These are phyloP conservation scores for Stereocaulon alpinum DNA, from an alignment of 495 filamentous ascomycete species.

Conservation along the genomic window DNA sequence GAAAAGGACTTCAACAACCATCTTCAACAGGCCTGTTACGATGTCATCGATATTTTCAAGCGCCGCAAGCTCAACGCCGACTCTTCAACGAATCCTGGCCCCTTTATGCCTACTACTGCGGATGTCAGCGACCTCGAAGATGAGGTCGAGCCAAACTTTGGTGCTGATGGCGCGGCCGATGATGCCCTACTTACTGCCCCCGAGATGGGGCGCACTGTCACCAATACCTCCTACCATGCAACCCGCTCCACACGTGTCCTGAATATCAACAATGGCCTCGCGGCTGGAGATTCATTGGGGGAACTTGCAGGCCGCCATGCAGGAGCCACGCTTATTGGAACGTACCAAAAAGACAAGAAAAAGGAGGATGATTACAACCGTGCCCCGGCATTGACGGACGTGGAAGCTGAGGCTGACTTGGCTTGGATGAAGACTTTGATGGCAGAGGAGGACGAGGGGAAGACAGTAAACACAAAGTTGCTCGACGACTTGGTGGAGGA, in stretches of 20 bases:
- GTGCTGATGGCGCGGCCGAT: constrained; percentile 32
- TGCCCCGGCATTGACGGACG: constrained; percentile 17
- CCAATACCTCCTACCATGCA: constrained; percentile 47
- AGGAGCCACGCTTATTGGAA: constrained; percentile 14
- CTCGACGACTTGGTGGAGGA: constrained; percentile 15
- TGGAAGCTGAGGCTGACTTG: constrained; percentile 20
- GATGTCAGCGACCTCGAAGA: constrained; percentile 39
- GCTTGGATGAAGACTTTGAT: constrained; percentile 19
- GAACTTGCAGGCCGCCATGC: constrained; percentile 20
- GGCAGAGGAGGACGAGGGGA: constrained; percentile 17
- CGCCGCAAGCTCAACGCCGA: constrained; percentile 28
- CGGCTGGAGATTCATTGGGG: constrained; percentile 11
- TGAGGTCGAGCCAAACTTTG: constrained; percentile 36
- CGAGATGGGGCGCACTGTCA: constrained; percentile 60
- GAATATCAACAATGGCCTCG: constrained; percentile 15
- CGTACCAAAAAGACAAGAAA: constrained; percentile 10
- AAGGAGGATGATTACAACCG: constrained; percentile 22
- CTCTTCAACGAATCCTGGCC: constrained; percentile 22
- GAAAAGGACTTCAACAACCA: constrained; percentile 80
- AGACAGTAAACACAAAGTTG: constrained; percentile 11
- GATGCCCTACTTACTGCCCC: constrained; percentile 40
- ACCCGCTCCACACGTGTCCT: constrained; percentile 57
- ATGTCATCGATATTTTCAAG: constrained; percentile 48
- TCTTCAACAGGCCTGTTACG: constrained; percentile 59
- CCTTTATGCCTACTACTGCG: constrained; percentile 33